phyloP scores from a whole-genome alignment of 331 rosid species.

The Phaseolus coccineus region DNA sequence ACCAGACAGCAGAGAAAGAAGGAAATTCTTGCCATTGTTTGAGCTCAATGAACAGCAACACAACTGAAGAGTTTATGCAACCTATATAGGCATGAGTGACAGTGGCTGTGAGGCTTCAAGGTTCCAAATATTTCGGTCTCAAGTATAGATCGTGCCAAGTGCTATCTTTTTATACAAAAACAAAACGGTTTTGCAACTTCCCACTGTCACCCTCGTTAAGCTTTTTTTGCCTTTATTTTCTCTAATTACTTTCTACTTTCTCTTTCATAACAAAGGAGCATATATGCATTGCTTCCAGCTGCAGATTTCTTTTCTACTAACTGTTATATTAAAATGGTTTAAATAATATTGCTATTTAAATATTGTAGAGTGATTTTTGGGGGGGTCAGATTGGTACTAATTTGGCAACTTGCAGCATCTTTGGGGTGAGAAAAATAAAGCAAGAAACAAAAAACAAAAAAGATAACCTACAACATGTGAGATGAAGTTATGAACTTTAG shows the following conservation, averaged over 20 bases:
- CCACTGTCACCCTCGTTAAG: slow-evolving; percentile 43
- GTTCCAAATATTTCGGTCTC: slow-evolving; percentile 44
- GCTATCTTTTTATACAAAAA: slow-evolving; percentile 43
- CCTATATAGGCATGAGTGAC: slow-evolving; percentile 42
- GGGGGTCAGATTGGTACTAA: neutral
- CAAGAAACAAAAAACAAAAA: neutral
- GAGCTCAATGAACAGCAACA: slow-evolving; percentile 26
- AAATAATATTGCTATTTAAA: slow-evolving; percentile 29
- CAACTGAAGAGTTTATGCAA: slow-evolving; percentile 33
- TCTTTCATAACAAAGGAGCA: slow-evolving; percentile 61
- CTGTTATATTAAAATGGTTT: slow-evolving; percentile 40
- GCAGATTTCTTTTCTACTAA: slow-evolving; percentile 58
- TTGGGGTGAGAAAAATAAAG: slow-evolving; percentile 27
- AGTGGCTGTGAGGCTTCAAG: slow-evolving; percentile 12
- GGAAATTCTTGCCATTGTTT: slow-evolving; percentile 60
- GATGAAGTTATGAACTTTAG: slow-evolving; percentile 45
- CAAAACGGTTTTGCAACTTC: slow-evolving; percentile 39
- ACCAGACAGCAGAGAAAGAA: slow-evolving; percentile 39
- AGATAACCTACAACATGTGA: slow-evolving; percentile 42
- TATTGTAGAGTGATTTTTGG: neutral
- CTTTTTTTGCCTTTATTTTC: slow-evolving; percentile 53
- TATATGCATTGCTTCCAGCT: slow-evolving; percentile 80
- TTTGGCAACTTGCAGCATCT: slow-evolving; percentile 42
- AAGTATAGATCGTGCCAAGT: slow-evolving; percentile 44
- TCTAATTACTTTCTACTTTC: slow-evolving; percentile 52